phyloP scores from a whole-genome alignment of 257 asterid genomes.

The Salvia splendens region DNA sequence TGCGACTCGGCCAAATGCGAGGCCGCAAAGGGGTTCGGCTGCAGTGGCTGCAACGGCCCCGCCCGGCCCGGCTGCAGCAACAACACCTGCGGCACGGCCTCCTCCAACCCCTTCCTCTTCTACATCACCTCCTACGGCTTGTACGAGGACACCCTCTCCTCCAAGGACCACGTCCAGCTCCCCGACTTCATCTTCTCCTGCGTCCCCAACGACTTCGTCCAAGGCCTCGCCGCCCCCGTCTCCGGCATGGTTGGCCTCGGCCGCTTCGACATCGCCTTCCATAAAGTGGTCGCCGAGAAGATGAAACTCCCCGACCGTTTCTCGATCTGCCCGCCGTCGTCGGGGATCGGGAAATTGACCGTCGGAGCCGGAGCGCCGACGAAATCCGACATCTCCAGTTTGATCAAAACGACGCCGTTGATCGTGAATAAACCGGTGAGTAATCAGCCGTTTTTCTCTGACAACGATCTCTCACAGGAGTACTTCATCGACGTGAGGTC shows the following conservation, averaged over 20 bases:
- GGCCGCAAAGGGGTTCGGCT: constrained; percentile 29
- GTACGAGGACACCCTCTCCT: constrained; percentile 32
- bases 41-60: constrained; percentile 33
- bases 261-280: constrained; percentile 33
- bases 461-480: constrained; percentile 47
- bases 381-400: neutral
- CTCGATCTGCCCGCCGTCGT: constrained; percentile 46
- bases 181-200: constrained; percentile 36
- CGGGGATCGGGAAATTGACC: constrained; percentile 33
- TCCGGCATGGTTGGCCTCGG: constrained; percentile 43
- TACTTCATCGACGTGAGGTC: constrained; percentile 54
- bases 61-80: constrained; percentile 50
- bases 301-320: constrained; percentile 31
- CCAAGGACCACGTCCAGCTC: neutral
- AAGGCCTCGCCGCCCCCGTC: constrained; percentile 38
- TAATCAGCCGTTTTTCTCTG: constrained; percentile 24
- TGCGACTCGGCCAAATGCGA: constrained; percentile 41
- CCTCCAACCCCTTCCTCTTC: constrained; percentile 34
- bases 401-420: constrained; percentile 37
- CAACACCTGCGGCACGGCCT: constrained; percentile 39
- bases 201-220: constrained; percentile 6
- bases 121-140: constrained; percentile 29
- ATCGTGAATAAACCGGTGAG: constrained; percentile 37
- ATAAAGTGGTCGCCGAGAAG: constrained; percentile 34
- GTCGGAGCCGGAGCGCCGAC: constrained; percentile 21